Base-by-base conservation (phyloP, 176 grass and related monocot genomes). In the Cocos nucifera region DNA sequence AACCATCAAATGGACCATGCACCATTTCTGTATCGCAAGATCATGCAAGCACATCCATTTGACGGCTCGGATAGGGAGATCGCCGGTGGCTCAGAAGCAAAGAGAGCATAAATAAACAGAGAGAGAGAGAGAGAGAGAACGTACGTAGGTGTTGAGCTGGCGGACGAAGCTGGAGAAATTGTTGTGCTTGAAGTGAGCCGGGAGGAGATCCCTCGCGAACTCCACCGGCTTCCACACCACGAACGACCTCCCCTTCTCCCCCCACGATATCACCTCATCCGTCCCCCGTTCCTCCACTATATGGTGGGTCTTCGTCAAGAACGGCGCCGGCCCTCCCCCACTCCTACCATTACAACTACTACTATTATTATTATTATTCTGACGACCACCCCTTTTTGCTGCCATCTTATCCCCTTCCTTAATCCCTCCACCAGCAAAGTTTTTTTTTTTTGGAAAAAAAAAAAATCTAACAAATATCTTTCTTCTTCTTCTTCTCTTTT, bases 161-260 rank as follows among this genome's bases (percentile, higher is more conserved):
- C 93, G 93, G 65, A 98, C 59, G 67, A 98, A 98, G 57, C 87
- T 92, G 56, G 93, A 92, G 76, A 98, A 98, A 61, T 90, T 89
- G 81, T 78, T 80, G 84, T 98, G 93, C 81, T 98, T 98, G 87
- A 98, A 98, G 78, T 89, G 83, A 61, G 85, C 54, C 10, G 93
- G 93, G n/a, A 98, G 78, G 19, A 98, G 76, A 70, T 98, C 87
- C 15, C 80, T 77, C 3, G 93, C 84, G 39, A 98, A 78, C 76
- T 98, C 93, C 22, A 72, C 79, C 2, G 93, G 87, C 75, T 98
- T 98, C 93, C 93, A 92, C 64, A 98, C 87, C 58, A 92, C 79
- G 76, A 98, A 92, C 18, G 93, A 88, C 4, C 75, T 57, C 4
- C 93, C 93, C 0, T 98, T 75, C 28, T 75, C 56, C 4, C 62